A percentile compares a stretch with the other conserved stretches of the same genome.
phyloP scores from a whole-genome alignment of 768 basidiomycete genomes.

The Trichaptum fuscoviolaceum region DNA sequence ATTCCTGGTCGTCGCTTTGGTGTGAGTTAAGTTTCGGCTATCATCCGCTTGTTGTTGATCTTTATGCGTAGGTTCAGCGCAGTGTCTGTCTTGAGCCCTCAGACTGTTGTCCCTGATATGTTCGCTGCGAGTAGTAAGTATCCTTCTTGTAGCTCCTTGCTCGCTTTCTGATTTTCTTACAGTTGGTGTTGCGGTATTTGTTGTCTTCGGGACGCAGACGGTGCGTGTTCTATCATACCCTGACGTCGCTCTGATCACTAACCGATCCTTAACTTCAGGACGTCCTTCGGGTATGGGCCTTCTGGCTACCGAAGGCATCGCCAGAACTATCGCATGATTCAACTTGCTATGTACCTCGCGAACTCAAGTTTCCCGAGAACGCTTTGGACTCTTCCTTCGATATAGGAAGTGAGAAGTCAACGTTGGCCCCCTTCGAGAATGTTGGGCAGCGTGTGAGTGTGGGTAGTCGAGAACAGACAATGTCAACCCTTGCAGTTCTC shows the following conservation, averaged over 20 bases:
- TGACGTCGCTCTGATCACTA: background rate
- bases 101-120: conserved; percentile 19
- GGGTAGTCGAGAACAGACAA: background rate
- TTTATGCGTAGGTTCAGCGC: conserved; percentile 11
- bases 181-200: conserved; percentile 22
- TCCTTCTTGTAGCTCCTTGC: background rate
- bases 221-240: conserved; percentile 9
- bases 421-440: background rate
- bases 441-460: background rate
- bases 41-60: conserved; percentile 1
- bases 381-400: background rate
- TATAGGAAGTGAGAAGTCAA: background rate
- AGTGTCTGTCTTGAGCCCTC: conserved; percentile 10
- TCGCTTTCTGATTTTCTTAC: background rate
- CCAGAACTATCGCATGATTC: background rate
- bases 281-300: conserved; percentile 19
- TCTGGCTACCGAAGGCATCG: conserved; percentile 7
- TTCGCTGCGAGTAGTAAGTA: conserved; percentile 21
- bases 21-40: conserved; percentile 14
- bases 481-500: background rate
- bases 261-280: conserved; percentile 11
- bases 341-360: background rate
- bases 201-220: conserved; percentile 21
- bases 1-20: conserved; percentile 17
- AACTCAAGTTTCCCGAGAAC: background rate